Conservation (phyloP, 23 red algal genomes). For the Agarophyton chilense region DNA sequence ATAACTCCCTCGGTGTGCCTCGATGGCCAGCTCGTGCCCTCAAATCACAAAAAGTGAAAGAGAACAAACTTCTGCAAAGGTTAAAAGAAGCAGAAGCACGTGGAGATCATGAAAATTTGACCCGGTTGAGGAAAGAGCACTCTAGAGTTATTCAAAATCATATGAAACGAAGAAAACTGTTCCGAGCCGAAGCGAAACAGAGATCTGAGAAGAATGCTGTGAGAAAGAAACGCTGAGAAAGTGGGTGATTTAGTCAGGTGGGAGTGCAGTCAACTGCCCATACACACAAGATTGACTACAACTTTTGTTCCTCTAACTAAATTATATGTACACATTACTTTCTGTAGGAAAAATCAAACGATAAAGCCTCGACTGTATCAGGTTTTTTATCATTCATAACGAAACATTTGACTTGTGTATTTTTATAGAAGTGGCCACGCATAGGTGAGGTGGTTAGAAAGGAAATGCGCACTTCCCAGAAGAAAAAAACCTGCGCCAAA, state of each 20-base stretch:
- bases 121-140: slow-evolving; percentile 37
- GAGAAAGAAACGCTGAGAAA: slow-evolving; percentile 2
- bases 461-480: too few relatives aligned
- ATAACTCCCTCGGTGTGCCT: slow-evolving; percentile 62
- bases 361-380: not conserved
- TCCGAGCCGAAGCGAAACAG: slow-evolving; percentile 39
- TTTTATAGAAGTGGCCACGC: too few relatives aligned
- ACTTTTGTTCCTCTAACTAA: slow-evolving; percentile 1
- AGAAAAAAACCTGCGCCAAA: too few relatives aligned
- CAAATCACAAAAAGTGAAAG: slow-evolving; percentile 64
- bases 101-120: slow-evolving; percentile 16
- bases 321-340: not conserved
- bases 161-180: slow-evolving; percentile 23
- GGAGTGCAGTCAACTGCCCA: not conserved
- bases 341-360: not conserved
- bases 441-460: too few relatives aligned
- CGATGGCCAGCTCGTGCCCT: slow-evolving; percentile 72
- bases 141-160: slow-evolving; percentile 20
- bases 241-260: not conserved
- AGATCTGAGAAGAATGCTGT: not conserved
- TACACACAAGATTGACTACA: not conserved
- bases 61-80: slow-evolving; percentile 52
- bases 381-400: too few relatives aligned
- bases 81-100: slow-evolving; percentile 36
- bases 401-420: too few relatives aligned